Conservation (phyloP, 176 grass and related monocot species). For the Musa troglodytarum region DNA sequence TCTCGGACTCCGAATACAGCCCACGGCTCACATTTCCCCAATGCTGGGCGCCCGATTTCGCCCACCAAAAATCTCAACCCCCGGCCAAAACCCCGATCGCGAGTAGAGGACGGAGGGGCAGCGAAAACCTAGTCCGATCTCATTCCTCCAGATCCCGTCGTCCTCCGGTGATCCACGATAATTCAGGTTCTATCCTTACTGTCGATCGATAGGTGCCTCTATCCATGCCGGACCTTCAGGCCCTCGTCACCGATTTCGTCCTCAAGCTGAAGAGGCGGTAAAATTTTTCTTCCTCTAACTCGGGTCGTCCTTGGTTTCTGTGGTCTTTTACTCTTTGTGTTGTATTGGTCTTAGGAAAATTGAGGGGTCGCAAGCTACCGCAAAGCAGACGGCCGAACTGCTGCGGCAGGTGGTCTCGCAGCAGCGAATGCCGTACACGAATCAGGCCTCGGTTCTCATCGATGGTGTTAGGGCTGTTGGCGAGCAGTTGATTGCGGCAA, state of each 20-base stretch:
- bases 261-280: slow-evolving; percentile 79
- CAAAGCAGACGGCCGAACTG: slow-evolving; percentile 79
- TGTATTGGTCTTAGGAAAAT: slow-evolving; percentile 40
- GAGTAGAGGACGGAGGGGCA: background rate
- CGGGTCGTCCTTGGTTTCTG: background rate
- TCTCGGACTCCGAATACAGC: too few species aligned
- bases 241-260: slow-evolving; percentile 72
- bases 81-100: too few species aligned
- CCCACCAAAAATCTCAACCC: too few species aligned
- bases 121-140: background rate
- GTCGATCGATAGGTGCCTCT: background rate
- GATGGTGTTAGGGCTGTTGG: slow-evolving; percentile 63
- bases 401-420: slow-evolving; percentile 82
- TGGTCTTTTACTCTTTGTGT: background rate
- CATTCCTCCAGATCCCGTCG: too few species aligned
- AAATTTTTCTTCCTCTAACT: background rate
- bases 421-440: slow-evolving; percentile 57
- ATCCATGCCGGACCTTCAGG: slow-evolving; percentile 73
- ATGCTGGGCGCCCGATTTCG: too few species aligned
- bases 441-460: slow-evolving; percentile 55
- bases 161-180: background rate
- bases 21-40: too few species aligned
- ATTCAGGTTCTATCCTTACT: background rate
- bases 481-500: slow-evolving; percentile 81
- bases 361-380: slow-evolving; percentile 78